phyloP scores from a whole-genome alignment of 2,329 filamentous ascomycete genomes.

The Gaeumannomyces tritici region DNA sequence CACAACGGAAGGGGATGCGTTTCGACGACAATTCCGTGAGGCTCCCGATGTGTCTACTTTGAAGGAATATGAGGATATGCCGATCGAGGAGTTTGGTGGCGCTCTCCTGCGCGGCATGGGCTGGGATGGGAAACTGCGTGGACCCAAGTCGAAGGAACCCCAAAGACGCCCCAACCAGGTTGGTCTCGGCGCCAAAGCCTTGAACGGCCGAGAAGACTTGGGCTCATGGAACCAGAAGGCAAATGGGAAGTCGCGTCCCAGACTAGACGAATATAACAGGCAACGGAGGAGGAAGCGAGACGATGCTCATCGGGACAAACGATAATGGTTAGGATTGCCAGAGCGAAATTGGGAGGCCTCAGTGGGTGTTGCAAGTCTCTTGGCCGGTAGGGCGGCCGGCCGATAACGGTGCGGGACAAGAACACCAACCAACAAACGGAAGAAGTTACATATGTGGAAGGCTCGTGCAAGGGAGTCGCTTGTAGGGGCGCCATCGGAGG shows the following conservation, averaged over 20 bases:
- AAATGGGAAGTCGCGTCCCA: slow-evolving; percentile 6
- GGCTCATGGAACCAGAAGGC: slow-evolving; percentile 13
- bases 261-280: slow-evolving; percentile 14
- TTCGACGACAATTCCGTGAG: slow-evolving; percentile 56
- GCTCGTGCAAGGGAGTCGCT: too few species aligned
- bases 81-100: slow-evolving; percentile 90
- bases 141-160: slow-evolving; percentile 51
- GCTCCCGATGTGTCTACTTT: slow-evolving; percentile 69
- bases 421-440: too few species aligned
- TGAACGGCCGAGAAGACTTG: slow-evolving; percentile 14
- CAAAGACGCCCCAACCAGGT: slow-evolving; percentile 71
- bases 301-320: too few species aligned
- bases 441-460: too few species aligned
- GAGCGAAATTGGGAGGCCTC: too few species aligned
- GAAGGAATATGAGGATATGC: slow-evolving; percentile 79
- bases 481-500: too few species aligned
- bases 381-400: too few species aligned
- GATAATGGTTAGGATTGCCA: too few species aligned
- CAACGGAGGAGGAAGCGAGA: slow-evolving; percentile 12
- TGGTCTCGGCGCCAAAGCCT: slow-evolving; percentile 58
- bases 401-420: too few species aligned
- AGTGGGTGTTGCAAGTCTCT: too few species aligned
- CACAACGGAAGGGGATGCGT: slow-evolving; percentile 58
- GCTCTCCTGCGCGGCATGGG: slow-evolving; percentile 89
- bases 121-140: slow-evolving; percentile 65